A percentile compares a stretch with the other conserved stretches of the same genome.
These are phyloP conservation scores for Lithospermum erythrorhizon DNA, from an alignment of 257 asterid species.

Conservation along the genomic window DNA sequence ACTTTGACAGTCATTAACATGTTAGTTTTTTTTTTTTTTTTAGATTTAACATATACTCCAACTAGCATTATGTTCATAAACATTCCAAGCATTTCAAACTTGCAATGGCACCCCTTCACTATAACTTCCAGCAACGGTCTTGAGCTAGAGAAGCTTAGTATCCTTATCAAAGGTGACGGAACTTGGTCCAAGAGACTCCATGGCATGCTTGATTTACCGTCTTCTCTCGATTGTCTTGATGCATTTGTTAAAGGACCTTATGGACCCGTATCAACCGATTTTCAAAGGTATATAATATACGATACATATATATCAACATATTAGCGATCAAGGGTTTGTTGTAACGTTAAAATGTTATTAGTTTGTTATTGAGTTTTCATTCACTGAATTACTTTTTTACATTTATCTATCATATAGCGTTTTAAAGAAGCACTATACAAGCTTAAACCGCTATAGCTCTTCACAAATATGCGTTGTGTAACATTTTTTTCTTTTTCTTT, in stretches of 20 bases:
- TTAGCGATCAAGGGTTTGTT: too few species aligned
- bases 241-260: constrained; percentile 82
- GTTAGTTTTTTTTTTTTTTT: background rate
- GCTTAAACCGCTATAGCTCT: too few species aligned
- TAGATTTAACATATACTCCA: constrained; percentile 52
- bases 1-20: background rate
- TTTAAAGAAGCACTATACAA: too few species aligned
- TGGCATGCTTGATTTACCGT: constrained; percentile 49
- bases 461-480: too few species aligned
- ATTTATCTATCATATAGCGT: too few species aligned
- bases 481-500: too few species aligned
- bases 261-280: constrained; percentile 65
- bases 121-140: constrained; percentile 54
- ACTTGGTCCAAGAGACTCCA: constrained; percentile 65
- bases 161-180: constrained; percentile 62
- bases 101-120: constrained; percentile 96
- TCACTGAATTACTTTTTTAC: too few species aligned
- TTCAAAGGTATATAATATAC: constrained; percentile 21
- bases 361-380: too few species aligned
- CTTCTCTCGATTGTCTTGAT: constrained; percentile 39
- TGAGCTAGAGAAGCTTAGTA: constrained; percentile 62
- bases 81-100: constrained; percentile 60
- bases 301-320: too few species aligned
- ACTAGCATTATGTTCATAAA: constrained; percentile 71
- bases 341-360: too few species aligned